Evolutionary conservation across 1,139 yeast species (phyloP).

Genomic region (Nematodospora anomalae): DNA sequence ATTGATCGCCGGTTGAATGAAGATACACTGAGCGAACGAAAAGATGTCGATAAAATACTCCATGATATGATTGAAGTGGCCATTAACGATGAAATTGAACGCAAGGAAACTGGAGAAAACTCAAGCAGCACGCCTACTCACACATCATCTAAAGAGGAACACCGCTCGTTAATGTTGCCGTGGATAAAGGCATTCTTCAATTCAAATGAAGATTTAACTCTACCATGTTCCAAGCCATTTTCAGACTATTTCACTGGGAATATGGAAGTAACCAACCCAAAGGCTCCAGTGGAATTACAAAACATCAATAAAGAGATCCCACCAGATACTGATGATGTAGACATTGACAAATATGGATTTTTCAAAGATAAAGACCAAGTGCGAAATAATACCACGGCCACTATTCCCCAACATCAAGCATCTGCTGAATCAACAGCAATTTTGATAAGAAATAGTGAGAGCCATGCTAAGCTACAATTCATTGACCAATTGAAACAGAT

Average conservation of each 20-base stretch:
- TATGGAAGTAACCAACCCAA: slow-evolving; percentile 7
- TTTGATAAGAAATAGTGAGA: slow-evolving; percentile 3
- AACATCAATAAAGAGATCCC: slow-evolving; percentile 6
- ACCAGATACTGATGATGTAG: slow-evolving; percentile 17
- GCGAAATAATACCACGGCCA: too few species aligned
- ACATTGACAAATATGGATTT: slow-evolving; percentile 55
- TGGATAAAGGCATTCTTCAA: too few species aligned
- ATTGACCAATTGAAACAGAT: slow-evolving; percentile 31
- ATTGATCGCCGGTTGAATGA: slow-evolving; percentile 31
- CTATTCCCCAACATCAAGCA: too few species aligned
- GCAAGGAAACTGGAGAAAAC: too few species aligned
- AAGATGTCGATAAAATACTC: slow-evolving; percentile 7
- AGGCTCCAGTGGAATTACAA: slow-evolving; percentile 50
- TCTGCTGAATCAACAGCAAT: slow-evolving; percentile 9
- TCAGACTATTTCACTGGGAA: too few species aligned
- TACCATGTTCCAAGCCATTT: too few species aligned
- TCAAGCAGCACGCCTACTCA: too few species aligned
- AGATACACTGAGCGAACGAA: background rate
- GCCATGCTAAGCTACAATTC: slow-evolving; percentile 15
- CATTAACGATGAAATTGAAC: slow-evolving; percentile 5
- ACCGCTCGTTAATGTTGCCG: too few species aligned
- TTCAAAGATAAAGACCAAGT: slow-evolving; percentile 34
- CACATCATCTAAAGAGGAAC: background rate
- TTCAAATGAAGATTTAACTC: too few species aligned
- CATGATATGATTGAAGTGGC: slow-evolving; percentile 7